phyloP scores from a whole-genome alignment of 2,329 filamentous ascomycete genomes.

The Tolypocladium tropicale region DNA sequence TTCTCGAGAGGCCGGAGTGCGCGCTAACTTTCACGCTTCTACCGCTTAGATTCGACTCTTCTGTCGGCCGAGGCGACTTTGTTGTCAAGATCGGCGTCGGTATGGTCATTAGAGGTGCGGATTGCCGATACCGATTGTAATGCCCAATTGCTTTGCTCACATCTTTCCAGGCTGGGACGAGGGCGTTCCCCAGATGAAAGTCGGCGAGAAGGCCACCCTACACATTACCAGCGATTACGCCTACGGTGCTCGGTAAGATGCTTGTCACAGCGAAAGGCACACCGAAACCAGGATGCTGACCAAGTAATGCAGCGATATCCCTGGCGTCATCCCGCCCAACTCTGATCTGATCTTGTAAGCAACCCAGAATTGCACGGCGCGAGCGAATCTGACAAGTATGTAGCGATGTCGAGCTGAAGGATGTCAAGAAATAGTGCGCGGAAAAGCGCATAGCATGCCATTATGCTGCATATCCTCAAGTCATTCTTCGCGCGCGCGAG shows the following conservation, averaged over 20 bases:
- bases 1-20: neutral
- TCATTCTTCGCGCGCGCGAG: neutral
- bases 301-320: constrained; percentile 54
- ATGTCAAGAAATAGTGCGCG: neutral
- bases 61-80: constrained; percentile 68
- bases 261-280: constrained; percentile 28
- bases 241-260: constrained; percentile 8
- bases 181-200: constrained; percentile 73
- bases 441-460: neutral
- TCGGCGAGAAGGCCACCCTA: constrained; percentile 82
- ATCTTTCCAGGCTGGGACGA: constrained; percentile 62
- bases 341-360: constrained; percentile 79
- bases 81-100: constrained; percentile 70
- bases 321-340: constrained; percentile 63
- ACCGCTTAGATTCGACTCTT: constrained; percentile 66
- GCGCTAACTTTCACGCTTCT: neutral
- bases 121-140: constrained; percentile 1
- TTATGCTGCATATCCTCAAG: neutral
- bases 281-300: constrained; percentile 18
- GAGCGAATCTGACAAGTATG: neutral
- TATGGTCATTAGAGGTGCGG: constrained; percentile 73
- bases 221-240: constrained; percentile 50
- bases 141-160: constrained; percentile 1
- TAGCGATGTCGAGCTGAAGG: constrained; percentile 5
- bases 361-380: too few species aligned